Base-by-base conservation (phyloP, 805 yeast species). In the Starmerella vaccinii region DNA sequence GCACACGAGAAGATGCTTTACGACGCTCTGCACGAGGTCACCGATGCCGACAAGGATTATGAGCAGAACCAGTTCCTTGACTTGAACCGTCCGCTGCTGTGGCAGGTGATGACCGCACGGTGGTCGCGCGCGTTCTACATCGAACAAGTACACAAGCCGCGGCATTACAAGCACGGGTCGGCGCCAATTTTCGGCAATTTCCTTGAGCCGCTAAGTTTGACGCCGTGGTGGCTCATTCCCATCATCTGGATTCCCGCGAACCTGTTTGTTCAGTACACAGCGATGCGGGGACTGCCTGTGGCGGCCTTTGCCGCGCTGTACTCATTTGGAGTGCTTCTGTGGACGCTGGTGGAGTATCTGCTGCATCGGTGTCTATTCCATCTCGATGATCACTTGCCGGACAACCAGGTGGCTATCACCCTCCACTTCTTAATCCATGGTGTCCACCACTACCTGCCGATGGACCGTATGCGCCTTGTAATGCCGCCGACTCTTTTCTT, bases 151-250 rank as follows among this genome's bases (percentile, higher is more conserved):
- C 98, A 92, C 68, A 80, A 97, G 68, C 98, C 98, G 49, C 81
- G 98, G 65, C 98, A 92, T 68, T 92, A 89, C 65, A 97, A 97
- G 57, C 81, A 88, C 65, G 97, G 96, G 10, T 86, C 96, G 3
- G 98, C 98, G 12, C 96, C 89, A 6, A 66, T 92, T 49, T 92
- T 92, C 67, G 98, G 98, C 45, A 88, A 89, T 68, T 84, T 90
- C 67, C 71, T 92, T 53, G 98, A 92, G 69, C 97, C 97, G 4
- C 64, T 92, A 23, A 80, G 95, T 7, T 72, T 82, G 62, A 92
- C 98, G 3, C 82, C 97, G 12, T 92, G 97, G 97, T 92, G 81
- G 76, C 83, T 87, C 22, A 83, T 92, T 19, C 98, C 98, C 16
- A 53, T 71, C 0, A 58, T 87, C 23, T 94, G 98, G 97, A 66